phyloP scores from a whole-genome alignment of 2,329 filamentous ascomycete genomes.

The Pseudofabraea citricarpa region DNA sequence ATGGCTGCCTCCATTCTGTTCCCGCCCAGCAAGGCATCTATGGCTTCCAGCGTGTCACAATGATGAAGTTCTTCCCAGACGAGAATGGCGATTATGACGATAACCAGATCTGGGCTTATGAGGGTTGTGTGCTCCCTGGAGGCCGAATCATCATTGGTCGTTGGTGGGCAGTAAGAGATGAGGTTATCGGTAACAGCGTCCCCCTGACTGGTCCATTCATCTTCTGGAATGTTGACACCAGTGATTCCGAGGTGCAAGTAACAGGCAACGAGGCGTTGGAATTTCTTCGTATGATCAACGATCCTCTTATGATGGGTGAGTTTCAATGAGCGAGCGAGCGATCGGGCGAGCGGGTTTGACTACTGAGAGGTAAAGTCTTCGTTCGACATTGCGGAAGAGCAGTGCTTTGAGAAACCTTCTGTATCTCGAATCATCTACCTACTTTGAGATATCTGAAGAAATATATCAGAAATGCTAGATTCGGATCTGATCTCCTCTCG shows the following conservation, averaged over 20 bases:
- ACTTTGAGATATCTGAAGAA: no score
- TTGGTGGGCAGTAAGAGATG: constrained; percentile 36
- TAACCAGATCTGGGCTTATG: constrained; percentile 37
- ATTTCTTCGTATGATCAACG: constrained; percentile 12
- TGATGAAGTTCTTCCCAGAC: constrained; percentile 42
- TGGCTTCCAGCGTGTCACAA: constrained; percentile 48
- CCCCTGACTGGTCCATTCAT: constrained; percentile 28
- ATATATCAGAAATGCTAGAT: no score
- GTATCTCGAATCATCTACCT: no score
- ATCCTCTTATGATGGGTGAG: constrained; percentile 2
- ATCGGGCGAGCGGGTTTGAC: no score
- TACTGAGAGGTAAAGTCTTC: no score
- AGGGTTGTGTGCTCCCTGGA: constrained; percentile 41
- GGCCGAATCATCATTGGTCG: constrained; percentile 41
- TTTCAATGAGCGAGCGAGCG: no score
- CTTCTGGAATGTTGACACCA: constrained; percentile 28
- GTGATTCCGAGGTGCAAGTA: constrained; percentile 8
- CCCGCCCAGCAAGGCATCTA: constrained; percentile 42
- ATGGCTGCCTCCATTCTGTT: constrained; percentile 45
- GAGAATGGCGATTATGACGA: constrained; percentile 13
- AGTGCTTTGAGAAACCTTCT: no score
- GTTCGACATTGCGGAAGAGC: no score
- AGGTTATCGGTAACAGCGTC: constrained; percentile 4
- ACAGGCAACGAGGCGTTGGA: constrained; percentile 16
- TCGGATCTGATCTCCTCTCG: no score